Evolutionary conservation across 2,329 filamentous ascomycete species (phyloP).

Genomic region (Diaporthe batatas): DNA sequence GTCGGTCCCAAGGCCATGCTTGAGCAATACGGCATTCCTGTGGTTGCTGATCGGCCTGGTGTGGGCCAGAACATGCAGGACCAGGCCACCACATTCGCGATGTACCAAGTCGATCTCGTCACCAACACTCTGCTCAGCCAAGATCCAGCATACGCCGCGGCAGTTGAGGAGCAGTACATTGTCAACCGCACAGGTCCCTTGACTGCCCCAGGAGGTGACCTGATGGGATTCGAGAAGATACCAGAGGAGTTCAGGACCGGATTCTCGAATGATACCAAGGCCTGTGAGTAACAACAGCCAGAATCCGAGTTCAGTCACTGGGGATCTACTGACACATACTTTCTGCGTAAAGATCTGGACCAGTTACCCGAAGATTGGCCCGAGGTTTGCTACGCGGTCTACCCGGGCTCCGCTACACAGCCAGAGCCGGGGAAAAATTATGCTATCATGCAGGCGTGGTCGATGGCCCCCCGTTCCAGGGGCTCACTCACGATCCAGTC

Average conservation of each 20-base stretch:
- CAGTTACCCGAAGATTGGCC: conserved; percentile 30
- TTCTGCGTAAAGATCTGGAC: conserved; percentile 13
- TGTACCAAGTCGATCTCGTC: conserved; percentile 14
- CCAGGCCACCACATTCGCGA: neutral
- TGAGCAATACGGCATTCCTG: conserved; percentile 46
- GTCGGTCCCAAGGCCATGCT: conserved; percentile 21
- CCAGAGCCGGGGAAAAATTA: conserved; percentile 10
- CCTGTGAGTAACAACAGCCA: conserved; percentile 22
- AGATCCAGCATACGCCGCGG: neutral
- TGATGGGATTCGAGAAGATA: conserved; percentile 10
- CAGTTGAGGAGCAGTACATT: neutral
- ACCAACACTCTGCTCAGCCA: conserved; percentile 5
- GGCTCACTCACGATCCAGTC: conserved; percentile 20
- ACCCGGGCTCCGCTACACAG: neutral
- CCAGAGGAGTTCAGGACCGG: conserved; percentile 7
- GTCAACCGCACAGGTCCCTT: conserved; percentile 20
- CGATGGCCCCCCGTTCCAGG: conserved; percentile 1
- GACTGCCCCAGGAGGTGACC: conserved; percentile 31
- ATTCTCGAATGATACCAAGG: conserved; percentile 15
- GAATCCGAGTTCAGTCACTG: neutral
- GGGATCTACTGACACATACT: neutral
- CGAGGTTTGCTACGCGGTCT: conserved; percentile 32
- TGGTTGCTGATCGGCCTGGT: conserved; percentile 45
- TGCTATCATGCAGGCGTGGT: conserved; percentile 5
- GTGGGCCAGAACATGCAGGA: conserved; percentile 43